These are phyloP conservation scores for Pythium scleroteichum DNA, from an alignment of 352 stramenopile genomes.

Conservation along the genomic window DNA sequence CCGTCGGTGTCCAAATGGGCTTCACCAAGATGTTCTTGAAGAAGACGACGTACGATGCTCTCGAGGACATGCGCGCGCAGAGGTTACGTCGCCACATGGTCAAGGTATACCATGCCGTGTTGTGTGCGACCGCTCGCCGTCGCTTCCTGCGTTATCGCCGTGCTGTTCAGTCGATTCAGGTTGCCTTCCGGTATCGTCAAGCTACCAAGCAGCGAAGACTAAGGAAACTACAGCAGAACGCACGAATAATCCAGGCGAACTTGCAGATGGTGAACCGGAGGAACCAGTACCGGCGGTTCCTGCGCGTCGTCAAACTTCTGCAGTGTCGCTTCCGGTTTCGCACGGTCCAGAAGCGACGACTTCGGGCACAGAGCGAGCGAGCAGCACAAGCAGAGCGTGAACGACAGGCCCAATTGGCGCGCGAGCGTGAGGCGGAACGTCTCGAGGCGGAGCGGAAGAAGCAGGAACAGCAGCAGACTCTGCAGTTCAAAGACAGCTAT, in stretches of 20 bases:
- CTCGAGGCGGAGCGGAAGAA: slow-evolving; percentile 14
- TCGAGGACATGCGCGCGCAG: slow-evolving; percentile 87
- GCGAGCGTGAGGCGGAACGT: slow-evolving; percentile 18
- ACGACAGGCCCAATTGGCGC: slow-evolving; percentile 20
- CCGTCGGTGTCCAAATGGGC: slow-evolving; percentile 89
- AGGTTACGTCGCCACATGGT: slow-evolving; percentile 70
- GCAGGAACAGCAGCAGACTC: slow-evolving; percentile 31
- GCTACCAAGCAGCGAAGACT: slow-evolving; percentile 28
- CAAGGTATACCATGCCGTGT: slow-evolving; percentile 69
- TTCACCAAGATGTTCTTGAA: slow-evolving; percentile 96
- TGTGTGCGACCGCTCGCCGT: slow-evolving; percentile 55
- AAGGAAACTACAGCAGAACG: slow-evolving; percentile 43
- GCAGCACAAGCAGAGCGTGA: slow-evolving; percentile 4
- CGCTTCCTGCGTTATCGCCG: slow-evolving; percentile 63
- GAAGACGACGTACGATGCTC: slow-evolving; percentile 86
- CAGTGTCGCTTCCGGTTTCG: slow-evolving; percentile 75
- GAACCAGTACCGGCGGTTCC: slow-evolving; percentile 55
- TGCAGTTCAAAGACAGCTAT: slow-evolving; percentile 67
- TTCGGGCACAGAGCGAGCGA: slow-evolving; percentile 21
- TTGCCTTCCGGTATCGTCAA: slow-evolving; percentile 63
- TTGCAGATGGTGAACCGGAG: slow-evolving; percentile 55
- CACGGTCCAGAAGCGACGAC: slow-evolving; percentile 26
- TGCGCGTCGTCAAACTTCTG: slow-evolving; percentile 55
- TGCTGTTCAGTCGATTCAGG: slow-evolving; percentile 55
- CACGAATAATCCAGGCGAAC: slow-evolving; percentile 52